phyloP scores from a whole-genome alignment of 2,329 filamentous ascomycete species.

The Alternaria incomplexa region DNA sequence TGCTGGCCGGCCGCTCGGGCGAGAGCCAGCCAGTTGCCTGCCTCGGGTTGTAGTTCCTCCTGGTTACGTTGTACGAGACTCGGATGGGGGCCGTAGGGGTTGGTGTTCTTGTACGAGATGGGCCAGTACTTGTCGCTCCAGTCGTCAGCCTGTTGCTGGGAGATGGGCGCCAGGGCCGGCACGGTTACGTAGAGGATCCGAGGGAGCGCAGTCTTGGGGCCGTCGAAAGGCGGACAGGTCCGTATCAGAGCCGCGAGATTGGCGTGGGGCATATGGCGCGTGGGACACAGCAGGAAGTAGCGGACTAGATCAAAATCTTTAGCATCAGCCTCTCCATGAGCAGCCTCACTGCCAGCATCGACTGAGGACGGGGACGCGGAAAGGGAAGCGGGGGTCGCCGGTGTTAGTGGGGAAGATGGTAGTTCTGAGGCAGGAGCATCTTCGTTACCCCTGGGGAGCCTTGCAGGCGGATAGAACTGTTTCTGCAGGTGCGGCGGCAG shows the following conservation, averaged over 20 bases:
- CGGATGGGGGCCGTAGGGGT: slow-evolving; percentile 84
- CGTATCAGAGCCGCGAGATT: slow-evolving; percentile 50
- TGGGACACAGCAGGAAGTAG: slow-evolving; percentile 60
- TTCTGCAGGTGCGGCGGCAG: slow-evolving; percentile 66
- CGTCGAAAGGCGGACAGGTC: slow-evolving; percentile 48
- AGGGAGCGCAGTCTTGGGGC: slow-evolving; percentile 46
- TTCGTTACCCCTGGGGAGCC: slow-evolving; percentile 44
- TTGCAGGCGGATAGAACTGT: slow-evolving; percentile 40
- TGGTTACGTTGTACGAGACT: slow-evolving; percentile 73
- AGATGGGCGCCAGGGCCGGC: slow-evolving; percentile 76
- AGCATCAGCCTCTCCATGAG: slow-evolving; percentile 27
- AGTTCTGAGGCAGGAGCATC: slow-evolving; percentile 37
- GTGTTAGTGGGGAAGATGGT: slow-evolving; percentile 34
- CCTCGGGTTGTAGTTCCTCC: slow-evolving; percentile 69
- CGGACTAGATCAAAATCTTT: slow-evolving; percentile 47
- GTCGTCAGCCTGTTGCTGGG: slow-evolving; percentile 72
- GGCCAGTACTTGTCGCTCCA: slow-evolving; percentile 85
- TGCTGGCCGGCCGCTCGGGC: slow-evolving; percentile 69
- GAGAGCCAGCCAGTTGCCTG: slow-evolving; percentile 70
- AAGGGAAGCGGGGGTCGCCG: slow-evolving; percentile 15
- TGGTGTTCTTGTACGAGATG: slow-evolving; percentile 83
- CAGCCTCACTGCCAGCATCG: slow-evolving; percentile 13
- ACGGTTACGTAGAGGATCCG: slow-evolving; percentile 71
- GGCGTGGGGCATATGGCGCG: slow-evolving; percentile 58
- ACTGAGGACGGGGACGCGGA: slow-evolving; percentile 6